Evolutionary conservation across 345 rosid species (phyloP).

Genomic region (Murraya koenigii): DNA sequence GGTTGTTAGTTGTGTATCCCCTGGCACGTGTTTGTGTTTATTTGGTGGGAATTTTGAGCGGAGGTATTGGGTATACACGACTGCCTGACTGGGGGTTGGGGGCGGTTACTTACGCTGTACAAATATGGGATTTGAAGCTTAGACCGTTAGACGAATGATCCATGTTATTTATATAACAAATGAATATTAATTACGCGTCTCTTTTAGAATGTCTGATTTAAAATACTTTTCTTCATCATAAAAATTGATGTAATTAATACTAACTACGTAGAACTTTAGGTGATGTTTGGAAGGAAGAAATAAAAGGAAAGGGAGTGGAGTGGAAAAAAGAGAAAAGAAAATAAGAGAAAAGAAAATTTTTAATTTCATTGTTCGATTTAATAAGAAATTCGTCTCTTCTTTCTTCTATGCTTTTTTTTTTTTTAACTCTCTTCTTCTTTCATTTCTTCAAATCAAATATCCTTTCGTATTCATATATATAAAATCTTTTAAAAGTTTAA

Average conservation of each 20-base stretch:
- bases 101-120: neutral
- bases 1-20: constrained; percentile 14
- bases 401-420: too few species aligned
- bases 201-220: neutral
- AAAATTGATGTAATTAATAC: neutral
- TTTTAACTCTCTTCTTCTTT: too few species aligned
- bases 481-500: too few species aligned
- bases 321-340: too few species aligned
- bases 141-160: neutral
- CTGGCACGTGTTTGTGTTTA: neutral
- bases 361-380: too few species aligned
- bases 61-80: neutral
- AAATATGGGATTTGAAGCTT: neutral
- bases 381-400: too few species aligned
- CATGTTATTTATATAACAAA: neutral
- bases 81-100: constrained; percentile 29
- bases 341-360: too few species aligned
- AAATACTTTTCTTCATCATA: neutral
- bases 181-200: neutral
- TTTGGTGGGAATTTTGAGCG: neutral
- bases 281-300: too few species aligned
- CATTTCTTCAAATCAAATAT: too few species aligned
- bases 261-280: neutral
- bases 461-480: too few species aligned
- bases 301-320: too few species aligned